Evolutionary conservation across 1,284 basidiomycete genomes (phyloP).

Genomic region (Bjerkandera adusta): DNA sequence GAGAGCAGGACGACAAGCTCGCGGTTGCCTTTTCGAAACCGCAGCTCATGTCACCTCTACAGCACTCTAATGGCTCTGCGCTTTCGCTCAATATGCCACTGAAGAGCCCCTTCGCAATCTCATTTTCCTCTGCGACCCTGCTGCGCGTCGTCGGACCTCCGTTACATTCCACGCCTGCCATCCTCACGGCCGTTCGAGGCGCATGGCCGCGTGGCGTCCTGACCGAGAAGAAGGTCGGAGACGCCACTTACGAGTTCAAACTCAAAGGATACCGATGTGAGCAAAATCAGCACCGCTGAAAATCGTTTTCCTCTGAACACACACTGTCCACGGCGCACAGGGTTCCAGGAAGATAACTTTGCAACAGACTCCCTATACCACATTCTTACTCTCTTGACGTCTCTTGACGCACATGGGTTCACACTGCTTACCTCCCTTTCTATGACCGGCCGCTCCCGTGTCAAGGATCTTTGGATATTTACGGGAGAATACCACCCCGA

Average conservation of each 20-base stretch:
- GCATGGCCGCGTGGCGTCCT: constrained; percentile 79
- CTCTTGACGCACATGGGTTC: constrained; percentile 68
- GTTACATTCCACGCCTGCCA: constrained; percentile 71
- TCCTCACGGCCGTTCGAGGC: constrained; percentile 71
- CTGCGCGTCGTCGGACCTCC: constrained; percentile 74
- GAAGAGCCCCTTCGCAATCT: constrained; percentile 64
- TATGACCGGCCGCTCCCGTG: constrained; percentile 62
- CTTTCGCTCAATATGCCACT: constrained; percentile 24
- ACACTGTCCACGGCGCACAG: constrained; percentile 33
- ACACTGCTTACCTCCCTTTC: constrained; percentile 67
- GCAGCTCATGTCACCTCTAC: constrained; percentile 25
- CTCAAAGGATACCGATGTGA: constrained; percentile 76
- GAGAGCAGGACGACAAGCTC: constrained; percentile 70
- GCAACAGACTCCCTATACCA: constrained; percentile 75
- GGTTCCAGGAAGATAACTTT: constrained; percentile 78
- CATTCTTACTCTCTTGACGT: constrained; percentile 62
- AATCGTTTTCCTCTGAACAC: constrained; percentile 4
- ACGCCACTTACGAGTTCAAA: constrained; percentile 74
- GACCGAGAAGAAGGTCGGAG: constrained; percentile 71
- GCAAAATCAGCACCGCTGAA: constrained; percentile 21
- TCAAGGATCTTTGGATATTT: constrained; percentile 80
- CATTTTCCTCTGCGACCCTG: constrained; percentile 63
- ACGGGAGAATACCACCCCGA: constrained; percentile 43
- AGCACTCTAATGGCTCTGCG: constrained; percentile 18
- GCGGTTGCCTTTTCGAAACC: constrained; percentile 66